Evolutionary conservation across 257 asterid genomes (phyloP), one percentile per base, ranked within the genome.

Genomic region (Solanum boliviense): DNA sequence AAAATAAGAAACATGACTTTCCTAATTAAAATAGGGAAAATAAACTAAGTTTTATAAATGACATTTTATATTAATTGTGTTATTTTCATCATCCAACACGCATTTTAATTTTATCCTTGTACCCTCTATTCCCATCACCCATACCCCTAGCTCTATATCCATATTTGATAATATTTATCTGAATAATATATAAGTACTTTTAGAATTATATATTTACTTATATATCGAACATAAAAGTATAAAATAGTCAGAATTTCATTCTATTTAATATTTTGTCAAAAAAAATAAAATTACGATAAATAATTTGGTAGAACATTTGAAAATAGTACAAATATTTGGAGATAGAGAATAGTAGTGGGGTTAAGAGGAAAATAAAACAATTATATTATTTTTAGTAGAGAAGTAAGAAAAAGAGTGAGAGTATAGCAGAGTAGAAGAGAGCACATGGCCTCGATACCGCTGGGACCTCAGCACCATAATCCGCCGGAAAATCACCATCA

Each of bases 391-490:
- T 16, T 72, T 32, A 39, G 36, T 68, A 44, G 5, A 39, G 16
- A 9, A 27, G 20, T 36, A 83, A 31, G 58, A 13, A 60, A 75
- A 18, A 70, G 88, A 88, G 58, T 79, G 89, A 27, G 48, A 52
- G 82, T 13, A 65, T 73, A 56, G 75, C 35, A 11, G 44, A 84
- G 84, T n/a, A 72, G 41, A 18, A 32, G 23, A 72, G 41, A 72
- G 89, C 96, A 94, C 95, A 96, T 94, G 96, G 98, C 98, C 78
- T 94, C 95, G 94, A 90, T 94, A 95, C 98, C 98, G 89, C 87
- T 91, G 95, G 98, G 95, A 89, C 95, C 97, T 89, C 92, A 91
- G 89, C 92, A 92, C 82, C 93, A 90, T 89, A 91, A 91, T 87
- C 92, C 91, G 84, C 95, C 94, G 88, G 88, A 92, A 89, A 88